phyloP scores from a whole-genome alignment of 306 rosid genomes.

The Vigna reflexopilosa region DNA sequence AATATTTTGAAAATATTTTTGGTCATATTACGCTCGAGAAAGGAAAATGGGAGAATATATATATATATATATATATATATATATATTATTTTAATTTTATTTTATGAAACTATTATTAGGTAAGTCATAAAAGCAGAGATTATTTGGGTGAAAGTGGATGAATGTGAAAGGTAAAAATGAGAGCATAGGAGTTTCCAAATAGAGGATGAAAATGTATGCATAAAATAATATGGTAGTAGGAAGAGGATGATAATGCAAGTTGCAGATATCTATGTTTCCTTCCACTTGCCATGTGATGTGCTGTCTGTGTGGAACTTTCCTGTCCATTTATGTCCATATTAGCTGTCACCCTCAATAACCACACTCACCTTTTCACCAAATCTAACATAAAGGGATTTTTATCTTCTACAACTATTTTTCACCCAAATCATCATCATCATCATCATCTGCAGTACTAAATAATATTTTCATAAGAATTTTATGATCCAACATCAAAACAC shows the following conservation, averaged over 20 bases:
- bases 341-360: conserved; percentile 45
- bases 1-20: too few relatives aligned
- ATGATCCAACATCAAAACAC: conserved; percentile 32
- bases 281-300: conserved; percentile 41
- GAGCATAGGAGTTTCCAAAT: background rate
- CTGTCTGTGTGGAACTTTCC: conserved; percentile 37
- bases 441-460: too few relatives aligned
- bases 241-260: conserved; percentile 38
- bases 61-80: too few relatives aligned
- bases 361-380: conserved; percentile 26
- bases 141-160: background rate
- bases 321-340: conserved; percentile 47
- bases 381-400: background rate
- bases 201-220: conserved; percentile 9
- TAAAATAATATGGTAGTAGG: background rate
- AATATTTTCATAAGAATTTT: too few relatives aligned
- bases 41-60: too few relatives aligned
- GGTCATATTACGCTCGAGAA: too few relatives aligned
- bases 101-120: too few relatives aligned
- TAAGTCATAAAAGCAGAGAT: too few relatives aligned
- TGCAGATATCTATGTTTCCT: background rate
- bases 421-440: too few relatives aligned
- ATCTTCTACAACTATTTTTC: too few relatives aligned
- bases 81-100: too few relatives aligned
- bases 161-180: background rate